A percentile compares a stretch with the other conserved stretches of the same genome.
Evolutionary conservation across 108 stramenopile genomes (phyloP).

Genomic region (Skeletonema marinoi): DNA sequence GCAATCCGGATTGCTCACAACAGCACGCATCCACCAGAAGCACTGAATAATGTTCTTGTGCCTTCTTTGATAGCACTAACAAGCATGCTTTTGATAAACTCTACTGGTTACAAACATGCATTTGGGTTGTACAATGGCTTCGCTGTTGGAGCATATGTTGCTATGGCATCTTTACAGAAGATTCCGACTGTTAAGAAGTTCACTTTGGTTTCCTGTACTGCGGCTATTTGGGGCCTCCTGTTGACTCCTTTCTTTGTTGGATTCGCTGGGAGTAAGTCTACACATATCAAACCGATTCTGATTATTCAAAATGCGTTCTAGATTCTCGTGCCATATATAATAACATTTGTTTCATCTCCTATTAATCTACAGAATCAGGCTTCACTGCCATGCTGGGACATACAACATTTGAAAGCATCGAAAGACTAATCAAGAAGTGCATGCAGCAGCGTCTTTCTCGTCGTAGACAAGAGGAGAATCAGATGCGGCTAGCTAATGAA

Average conservation of each 20-base stretch:
- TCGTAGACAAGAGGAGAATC: not conserved
- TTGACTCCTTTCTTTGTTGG: constrained; percentile 59
- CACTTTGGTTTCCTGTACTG: constrained; percentile 31
- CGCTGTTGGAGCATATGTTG: constrained; percentile 56
- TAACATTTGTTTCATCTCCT: not conserved
- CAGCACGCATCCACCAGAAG: constrained; percentile 22
- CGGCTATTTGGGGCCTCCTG: constrained; percentile 46
- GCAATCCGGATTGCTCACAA: constrained; percentile 46
- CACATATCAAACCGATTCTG: not conserved
- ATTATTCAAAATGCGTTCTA: no score
- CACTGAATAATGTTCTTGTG: constrained; percentile 54
- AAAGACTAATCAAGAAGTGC: not conserved
- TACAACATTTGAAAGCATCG: constrained; percentile 23
- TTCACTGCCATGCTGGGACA: constrained; percentile 61
- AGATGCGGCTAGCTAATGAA: not conserved
- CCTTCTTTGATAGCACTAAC: constrained; percentile 35
- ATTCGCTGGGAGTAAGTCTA: constrained; percentile 54
- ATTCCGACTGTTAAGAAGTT: constrained; percentile 43
- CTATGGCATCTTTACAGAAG: constrained; percentile 58
- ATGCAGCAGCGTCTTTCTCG: not conserved
- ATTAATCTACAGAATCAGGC: constrained; percentile 35
- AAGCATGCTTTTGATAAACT: constrained; percentile 49
- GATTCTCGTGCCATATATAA: not conserved
- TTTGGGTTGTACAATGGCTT: constrained; percentile 53
- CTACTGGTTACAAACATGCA: constrained; percentile 41